phyloP scores from a whole-genome alignment of 2,329 filamentous ascomycete genomes.

The Nannizziopsis arthrosporioides region DNA sequence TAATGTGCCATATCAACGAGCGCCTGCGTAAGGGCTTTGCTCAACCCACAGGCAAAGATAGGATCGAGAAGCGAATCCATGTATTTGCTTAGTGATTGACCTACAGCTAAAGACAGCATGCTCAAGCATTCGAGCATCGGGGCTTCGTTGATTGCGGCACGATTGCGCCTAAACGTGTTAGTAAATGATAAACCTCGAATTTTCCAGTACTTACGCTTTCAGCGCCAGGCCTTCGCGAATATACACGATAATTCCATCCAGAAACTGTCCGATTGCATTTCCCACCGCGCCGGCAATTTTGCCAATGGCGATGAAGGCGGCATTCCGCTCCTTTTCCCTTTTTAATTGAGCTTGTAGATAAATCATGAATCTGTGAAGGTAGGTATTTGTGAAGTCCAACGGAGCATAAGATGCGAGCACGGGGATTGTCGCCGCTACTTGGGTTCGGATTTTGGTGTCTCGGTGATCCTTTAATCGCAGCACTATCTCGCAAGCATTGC shows the following conservation, averaged over 20 bases:
- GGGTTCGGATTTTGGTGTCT: constrained; percentile 74
- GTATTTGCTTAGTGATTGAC: constrained; percentile 94
- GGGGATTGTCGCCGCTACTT: constrained; percentile 82
- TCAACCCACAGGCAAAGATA: constrained; percentile 92
- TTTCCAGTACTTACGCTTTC: constrained; percentile 48
- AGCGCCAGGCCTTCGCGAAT: constrained; percentile 81
- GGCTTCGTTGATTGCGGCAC: constrained; percentile 46
- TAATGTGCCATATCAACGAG: constrained; percentile 98
- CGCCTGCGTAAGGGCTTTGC: constrained; percentile 85
- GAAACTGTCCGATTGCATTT: constrained; percentile 84
- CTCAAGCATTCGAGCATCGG: constrained; percentile 97
- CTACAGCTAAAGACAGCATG: constrained; percentile 85
- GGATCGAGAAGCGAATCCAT: constrained; percentile 92
- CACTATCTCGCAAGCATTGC: constrained; percentile 84
- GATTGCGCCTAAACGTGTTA: constrained; percentile 40
- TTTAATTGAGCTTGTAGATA: constrained; percentile 89
- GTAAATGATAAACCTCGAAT: not conserved
- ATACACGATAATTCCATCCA: constrained; percentile 86
- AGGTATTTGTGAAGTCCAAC: constrained; percentile 72
- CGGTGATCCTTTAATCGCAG: constrained; percentile 86
- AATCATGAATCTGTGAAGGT: constrained; percentile 93
- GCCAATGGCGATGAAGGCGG: constrained; percentile 90
- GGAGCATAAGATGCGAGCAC: constrained; percentile 88
- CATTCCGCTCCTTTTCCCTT: constrained; percentile 85
- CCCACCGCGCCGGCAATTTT: constrained; percentile 94